These are phyloP conservation scores for Erythrobasidium hasegawianum DNA, from an alignment of 1,284 basidiomycete species.

Conservation along the genomic window DNA sequence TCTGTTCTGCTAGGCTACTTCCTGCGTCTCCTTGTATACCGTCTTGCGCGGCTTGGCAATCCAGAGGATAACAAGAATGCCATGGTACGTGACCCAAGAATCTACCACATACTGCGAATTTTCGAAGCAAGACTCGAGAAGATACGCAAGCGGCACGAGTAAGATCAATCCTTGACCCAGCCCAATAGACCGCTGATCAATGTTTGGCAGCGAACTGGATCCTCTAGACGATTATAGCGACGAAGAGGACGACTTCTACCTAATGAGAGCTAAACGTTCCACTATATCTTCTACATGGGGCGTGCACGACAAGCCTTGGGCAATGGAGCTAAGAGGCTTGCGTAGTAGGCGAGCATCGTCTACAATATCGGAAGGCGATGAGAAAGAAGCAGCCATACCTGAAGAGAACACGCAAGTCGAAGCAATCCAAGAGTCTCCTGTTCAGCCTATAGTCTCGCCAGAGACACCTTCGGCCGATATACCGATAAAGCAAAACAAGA, in stretches of 20 bases:
- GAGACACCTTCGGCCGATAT: not conserved
- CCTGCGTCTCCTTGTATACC: conserved; percentile 54
- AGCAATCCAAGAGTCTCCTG: conserved; percentile 32
- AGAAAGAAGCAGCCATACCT: conserved; percentile 23
- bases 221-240: conserved; percentile 40
- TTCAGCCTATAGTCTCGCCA: not conserved
- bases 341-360: not conserved
- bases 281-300: conserved; percentile 48
- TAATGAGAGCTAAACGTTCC: conserved; percentile 40
- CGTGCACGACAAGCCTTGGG: conserved; percentile 46
- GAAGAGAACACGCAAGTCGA: conserved; percentile 30
- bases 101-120: conserved; percentile 52
- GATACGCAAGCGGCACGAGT: conserved; percentile 53
- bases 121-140: conserved; percentile 53
- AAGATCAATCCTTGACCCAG: not conserved
- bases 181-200: not conserved
- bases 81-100: conserved; percentile 44
- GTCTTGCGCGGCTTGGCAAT: conserved; percentile 52
- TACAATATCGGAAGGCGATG: conserved; percentile 32
- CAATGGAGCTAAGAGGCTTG: conserved; percentile 33
- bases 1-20: not conserved
- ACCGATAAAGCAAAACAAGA: not conserved
- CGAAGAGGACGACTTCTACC: conserved; percentile 36
- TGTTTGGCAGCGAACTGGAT: conserved; percentile 39
- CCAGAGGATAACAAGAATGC: conserved; percentile 42